A percentile compares a stretch with the other conserved stretches of the same genome.
Conservation (phyloP, 495 filamentous ascomycete species). For the Aspergillus campestris region DNA sequence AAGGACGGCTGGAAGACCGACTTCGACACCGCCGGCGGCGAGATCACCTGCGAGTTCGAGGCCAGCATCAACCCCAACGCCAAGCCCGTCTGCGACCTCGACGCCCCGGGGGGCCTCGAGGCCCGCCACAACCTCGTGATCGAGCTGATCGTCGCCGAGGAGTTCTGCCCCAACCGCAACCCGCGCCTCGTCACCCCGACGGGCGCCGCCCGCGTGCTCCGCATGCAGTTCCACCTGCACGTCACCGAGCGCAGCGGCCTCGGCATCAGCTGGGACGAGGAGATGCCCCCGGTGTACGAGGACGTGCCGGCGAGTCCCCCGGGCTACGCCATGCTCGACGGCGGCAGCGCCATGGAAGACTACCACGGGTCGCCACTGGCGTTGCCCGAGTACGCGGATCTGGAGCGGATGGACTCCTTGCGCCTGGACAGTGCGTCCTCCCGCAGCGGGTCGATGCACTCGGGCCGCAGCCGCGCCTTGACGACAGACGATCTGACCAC, state of each 20-base stretch:
- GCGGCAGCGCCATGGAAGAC: conserved; percentile 34
- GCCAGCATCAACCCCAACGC: conserved; percentile 53
- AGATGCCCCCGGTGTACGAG: conserved; percentile 89
- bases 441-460: conserved; percentile 24
- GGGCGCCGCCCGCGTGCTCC: conserved; percentile 79
- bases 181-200: conserved; percentile 71
- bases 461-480: not conserved
- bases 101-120: conserved; percentile 65
- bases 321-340: conserved; percentile 50
- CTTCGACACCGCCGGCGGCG: conserved; percentile 59
- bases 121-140: conserved; percentile 79
- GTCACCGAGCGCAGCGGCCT: conserved; percentile 80
- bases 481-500: conserved; percentile 12
- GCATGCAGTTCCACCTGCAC: conserved; percentile 80
- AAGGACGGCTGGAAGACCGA: conserved; percentile 96
- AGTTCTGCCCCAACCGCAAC: conserved; percentile 67
- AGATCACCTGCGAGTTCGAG: conserved; percentile 76
- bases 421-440: conserved; percentile 31
- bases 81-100: conserved; percentile 71
- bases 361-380: conserved; percentile 36
- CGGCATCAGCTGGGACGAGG: conserved; percentile 95
- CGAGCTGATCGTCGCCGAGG: conserved; percentile 91
- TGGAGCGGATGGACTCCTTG: conserved; percentile 38
- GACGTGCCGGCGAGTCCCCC: conserved; percentile 87
- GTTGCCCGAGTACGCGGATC: conserved; percentile 33